Evolutionary conservation across 495 filamentous ascomycete species (phyloP), one percentile per base, ranked within the genome.

Genomic region (Talaromyces borbonicus): DNA sequence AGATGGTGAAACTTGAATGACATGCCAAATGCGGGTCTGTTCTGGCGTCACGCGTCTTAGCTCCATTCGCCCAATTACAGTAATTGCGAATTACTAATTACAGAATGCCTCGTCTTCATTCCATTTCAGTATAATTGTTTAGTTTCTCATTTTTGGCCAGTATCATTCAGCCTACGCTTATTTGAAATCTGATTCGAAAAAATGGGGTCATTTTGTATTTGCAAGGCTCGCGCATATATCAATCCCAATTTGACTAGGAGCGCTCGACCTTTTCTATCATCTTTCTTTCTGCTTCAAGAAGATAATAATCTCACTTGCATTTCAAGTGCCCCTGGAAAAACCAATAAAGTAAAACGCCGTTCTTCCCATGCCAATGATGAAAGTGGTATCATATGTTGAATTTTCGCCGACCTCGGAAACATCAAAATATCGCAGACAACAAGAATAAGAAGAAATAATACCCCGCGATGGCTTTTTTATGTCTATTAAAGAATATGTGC

Each of bases 331-430:
- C n/a, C n/a, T n/a, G n/a, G 15, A n/a, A 41, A 41, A 41, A 41
- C 16, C 38, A 12, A 14, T 14, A 20, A 41, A 39, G 26, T 49
- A 31, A 66, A 70, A 68, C 65, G 65, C 67, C 66, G 53, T 66
- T 61, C 57, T 63, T 62, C 66, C 66, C 59, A 62, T 67, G 65
- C 66, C 66, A 63, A 55, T 62, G 60, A 64, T 66, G 61, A 64
- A 68, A 71, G 61, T 72, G 68, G 68, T 72, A 72, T 72, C 68
- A 69, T 32, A 47, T 72, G 68, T 72, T 72, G 68, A 72, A 72
- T 72, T 67, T 68, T 68, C 63, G 62, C 61, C 65, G 59, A 52
- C 57, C 52, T 54, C 61, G 60, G 63, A 58, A 60, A 68, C 65
- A 63, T 63, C 68, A 62, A 63, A 63, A 65, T 63, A 45, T 35